Conservation (phyloP, 2,329 filamentous ascomycete genomes). For the Stagonosporopsis cucurbitacearum region DNA sequence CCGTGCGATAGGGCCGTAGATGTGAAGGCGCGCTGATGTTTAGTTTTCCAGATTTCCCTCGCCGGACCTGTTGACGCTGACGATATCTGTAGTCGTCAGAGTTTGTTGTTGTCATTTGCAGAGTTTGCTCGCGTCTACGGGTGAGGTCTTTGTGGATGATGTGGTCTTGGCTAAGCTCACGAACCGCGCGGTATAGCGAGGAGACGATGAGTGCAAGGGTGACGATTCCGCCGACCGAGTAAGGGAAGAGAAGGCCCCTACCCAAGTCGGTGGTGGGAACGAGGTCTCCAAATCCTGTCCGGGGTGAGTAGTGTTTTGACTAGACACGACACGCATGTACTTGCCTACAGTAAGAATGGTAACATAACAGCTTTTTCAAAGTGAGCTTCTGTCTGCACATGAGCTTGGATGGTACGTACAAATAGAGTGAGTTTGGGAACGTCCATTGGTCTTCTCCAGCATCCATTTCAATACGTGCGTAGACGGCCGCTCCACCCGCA, state of each 20-base stretch:
- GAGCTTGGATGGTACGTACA: background rate
- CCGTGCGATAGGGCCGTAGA: slow-evolving; percentile 27
- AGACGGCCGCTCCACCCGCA: slow-evolving; percentile 76
- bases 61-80: slow-evolving; percentile 34
- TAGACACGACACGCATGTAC: background rate
- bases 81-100: slow-evolving; percentile 57
- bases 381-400: background rate
- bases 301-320: background rate
- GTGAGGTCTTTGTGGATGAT: slow-evolving; percentile 66
- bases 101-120: slow-evolving; percentile 61
- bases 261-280: slow-evolving; percentile 63
- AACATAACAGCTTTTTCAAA: slow-evolving; percentile 41
- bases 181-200: slow-evolving; percentile 73
- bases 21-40: slow-evolving; percentile 38
- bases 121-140: slow-evolving; percentile 60
- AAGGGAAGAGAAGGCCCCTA: slow-evolving; percentile 79
- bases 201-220: slow-evolving; percentile 84
- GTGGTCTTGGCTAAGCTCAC: slow-evolving; percentile 66
- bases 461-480: slow-evolving; percentile 67
- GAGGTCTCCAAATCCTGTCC: slow-evolving; percentile 57
- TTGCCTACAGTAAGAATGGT: slow-evolving; percentile 49
- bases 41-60: slow-evolving; percentile 20
- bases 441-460: slow-evolving; percentile 62
- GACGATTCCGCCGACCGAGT: slow-evolving; percentile 81
- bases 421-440: slow-evolving; percentile 69